These are phyloP conservation scores for Debaryomyces hansenii DNA, from an alignment of 805 yeast genomes.

Conservation along the genomic window DNA sequence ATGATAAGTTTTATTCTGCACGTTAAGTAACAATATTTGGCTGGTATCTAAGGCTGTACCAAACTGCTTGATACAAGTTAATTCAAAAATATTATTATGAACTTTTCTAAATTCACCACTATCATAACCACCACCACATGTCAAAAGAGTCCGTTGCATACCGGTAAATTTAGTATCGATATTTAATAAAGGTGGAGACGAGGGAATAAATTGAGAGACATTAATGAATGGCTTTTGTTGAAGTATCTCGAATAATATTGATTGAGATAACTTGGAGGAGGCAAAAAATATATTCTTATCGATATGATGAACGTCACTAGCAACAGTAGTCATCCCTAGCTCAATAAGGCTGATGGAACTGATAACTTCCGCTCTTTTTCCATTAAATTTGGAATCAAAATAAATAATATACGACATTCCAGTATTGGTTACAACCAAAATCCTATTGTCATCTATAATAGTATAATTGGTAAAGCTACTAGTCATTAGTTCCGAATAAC, in stretches of 20 bases:
- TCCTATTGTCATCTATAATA: conserved; percentile 27
- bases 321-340: conserved; percentile 32
- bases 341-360: conserved; percentile 18
- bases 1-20: neutral
- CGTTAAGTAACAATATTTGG: neutral
- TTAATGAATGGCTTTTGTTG: conserved; percentile 26
- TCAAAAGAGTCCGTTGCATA: conserved; percentile 11
- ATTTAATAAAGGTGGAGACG: conserved; percentile 35
- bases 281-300: conserved; percentile 26
- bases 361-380: conserved; percentile 4
- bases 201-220: conserved; percentile 16
- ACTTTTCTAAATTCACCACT: conserved; percentile 28
- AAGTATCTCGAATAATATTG: conserved; percentile 27
- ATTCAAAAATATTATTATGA: neutral
- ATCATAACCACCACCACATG: conserved; percentile 37
- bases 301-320: conserved; percentile 26
- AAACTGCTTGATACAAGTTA: neutral
- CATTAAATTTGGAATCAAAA: conserved; percentile 8
- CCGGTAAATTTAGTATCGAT: conserved; percentile 11
- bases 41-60: neutral
- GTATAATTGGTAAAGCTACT: conserved; percentile 8
- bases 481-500: conserved; percentile 8
- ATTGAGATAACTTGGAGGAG: conserved; percentile 29
- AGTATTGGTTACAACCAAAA: conserved; percentile 24
- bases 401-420: conserved; percentile 30